phyloP scores from a whole-genome alignment of 306 rosid genomes.

The Glycine tomentella region DNA sequence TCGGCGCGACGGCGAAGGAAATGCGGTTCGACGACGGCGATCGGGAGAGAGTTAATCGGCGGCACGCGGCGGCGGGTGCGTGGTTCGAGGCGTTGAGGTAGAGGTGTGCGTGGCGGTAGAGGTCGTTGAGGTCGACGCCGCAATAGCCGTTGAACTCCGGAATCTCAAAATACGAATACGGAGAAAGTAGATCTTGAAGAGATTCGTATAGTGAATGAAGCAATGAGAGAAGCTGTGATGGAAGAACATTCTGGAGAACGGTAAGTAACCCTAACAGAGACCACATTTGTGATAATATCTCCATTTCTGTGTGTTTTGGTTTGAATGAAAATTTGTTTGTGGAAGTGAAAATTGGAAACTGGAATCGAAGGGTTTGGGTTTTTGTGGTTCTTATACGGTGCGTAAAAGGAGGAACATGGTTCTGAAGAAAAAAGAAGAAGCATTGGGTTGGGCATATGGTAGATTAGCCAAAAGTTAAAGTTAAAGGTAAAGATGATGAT shows the following conservation, averaged over 20 bases:
- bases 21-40: constrained; percentile 79
- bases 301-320: constrained; percentile 54
- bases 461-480: constrained; percentile 60
- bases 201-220: constrained; percentile 81
- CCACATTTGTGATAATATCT: constrained; percentile 90
- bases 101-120: constrained; percentile 84
- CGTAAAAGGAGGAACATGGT: constrained; percentile 44
- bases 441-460: constrained; percentile 40
- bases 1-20: constrained; percentile 79
- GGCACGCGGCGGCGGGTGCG: constrained; percentile 59
- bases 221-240: constrained; percentile 78
- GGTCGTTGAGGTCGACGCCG: constrained; percentile 82
- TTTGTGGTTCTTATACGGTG: constrained; percentile 42
- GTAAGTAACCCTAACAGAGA: constrained; percentile 82
- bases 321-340: not conserved
- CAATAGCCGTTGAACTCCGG: constrained; percentile 94
- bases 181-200: constrained; percentile 75
- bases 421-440: constrained; percentile 39
- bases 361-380: constrained; percentile 12
- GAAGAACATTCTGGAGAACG: constrained; percentile 81
- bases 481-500: constrained; percentile 68
- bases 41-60: constrained; percentile 79
- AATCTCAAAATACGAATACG: constrained; percentile 76
- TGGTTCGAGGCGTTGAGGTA: constrained; percentile 71
- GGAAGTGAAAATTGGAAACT: constrained; percentile 25